Base-by-base conservation (phyloP, 2,329 filamentous ascomycete species). In the Ilyonectria robusta region DNA sequence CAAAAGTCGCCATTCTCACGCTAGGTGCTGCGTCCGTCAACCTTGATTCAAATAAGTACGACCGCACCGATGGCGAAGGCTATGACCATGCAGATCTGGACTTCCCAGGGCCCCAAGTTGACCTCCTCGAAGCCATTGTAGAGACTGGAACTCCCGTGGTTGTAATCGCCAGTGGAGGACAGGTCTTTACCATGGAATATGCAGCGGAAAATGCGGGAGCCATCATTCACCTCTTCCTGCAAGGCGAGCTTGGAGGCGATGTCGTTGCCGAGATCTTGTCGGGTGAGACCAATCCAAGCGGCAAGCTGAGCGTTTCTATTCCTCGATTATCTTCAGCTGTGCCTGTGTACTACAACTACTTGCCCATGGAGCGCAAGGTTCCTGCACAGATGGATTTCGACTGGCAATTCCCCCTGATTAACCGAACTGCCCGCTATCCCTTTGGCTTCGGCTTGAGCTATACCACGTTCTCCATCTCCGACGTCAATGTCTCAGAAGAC, bases 261-360 rank as follows among this genome's bases (percentile, higher is more conserved):
- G 86, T 89, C 0, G 78, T 92, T 19, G 83, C 85, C 2, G 88
- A 91, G 70, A 84, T 92, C 2, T 80, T 92, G 1, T 91, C 90
- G 60, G 90, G 90, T 17, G 84, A 86, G 35, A 81, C 87, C 17
- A 90, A 90, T 73, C 89, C 89, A 0, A 77, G 76, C 44, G 75
- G 72, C 15, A 77, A 77, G 59, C 62, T 77, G 11, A 72, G 74
- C 0, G 82, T 86, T 7, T 83, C 82, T 1, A 84, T 86, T 78
- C 84, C 84, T 0, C 84, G 84, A 81, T 77, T 73, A 2, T 72
- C 79, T 10, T 77, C 81, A 23, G 76, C 81, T n/a, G 69, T 76
- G 4, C 91, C 90, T 65, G 85, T 92, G 64, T 90, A 92, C 76
- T 92, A 93, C 78, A 86, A 91, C 33, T 85, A 91, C 76, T 91